Conservation (phyloP, 202 grass and related monocot species). For the Bolboschoenoplectus hybrid region DNA sequence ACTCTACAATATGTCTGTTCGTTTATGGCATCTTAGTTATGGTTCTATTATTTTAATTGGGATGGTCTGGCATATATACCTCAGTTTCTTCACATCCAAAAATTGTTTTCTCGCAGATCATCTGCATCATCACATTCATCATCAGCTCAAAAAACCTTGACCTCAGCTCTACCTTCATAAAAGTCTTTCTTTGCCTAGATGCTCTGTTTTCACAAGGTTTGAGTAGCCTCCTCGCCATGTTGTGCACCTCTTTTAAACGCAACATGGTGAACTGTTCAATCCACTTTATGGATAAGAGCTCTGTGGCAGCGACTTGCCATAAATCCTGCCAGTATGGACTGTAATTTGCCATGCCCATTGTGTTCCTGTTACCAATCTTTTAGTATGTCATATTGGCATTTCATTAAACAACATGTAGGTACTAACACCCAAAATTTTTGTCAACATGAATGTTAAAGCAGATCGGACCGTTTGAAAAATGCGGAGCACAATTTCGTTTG, state of each 20-base stretch:
- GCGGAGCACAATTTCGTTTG: no score
- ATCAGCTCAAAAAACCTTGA: conserved; percentile 57
- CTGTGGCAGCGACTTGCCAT: background rate
- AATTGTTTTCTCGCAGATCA: conserved; percentile 45
- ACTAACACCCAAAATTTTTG: background rate
- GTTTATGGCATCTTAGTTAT: background rate
- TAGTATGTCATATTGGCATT: background rate
- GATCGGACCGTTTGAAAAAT: no score
- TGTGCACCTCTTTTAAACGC: conserved; percentile 8
- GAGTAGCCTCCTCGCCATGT: conserved; percentile 35
- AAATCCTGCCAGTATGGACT: conserved; percentile 36
- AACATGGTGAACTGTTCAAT: conserved; percentile 20
- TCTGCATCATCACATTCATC: conserved; percentile 61
- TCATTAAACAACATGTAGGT: conserved; percentile 14
- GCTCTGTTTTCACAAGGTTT: background rate
- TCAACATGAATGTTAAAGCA: no score
- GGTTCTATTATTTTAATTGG: background rate
- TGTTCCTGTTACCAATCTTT: conserved; percentile 3
- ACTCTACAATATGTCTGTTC: background rate
- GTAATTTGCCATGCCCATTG: conserved; percentile 34
- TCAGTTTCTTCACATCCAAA: conserved; percentile 32
- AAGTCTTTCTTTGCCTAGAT: background rate
- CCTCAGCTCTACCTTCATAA: conserved; percentile 50
- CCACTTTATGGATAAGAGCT: conserved; percentile 32
- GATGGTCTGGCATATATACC: background rate